Conservation (phyloP, 495 filamentous ascomycete species). For the Ramalina peruviana region DNA sequence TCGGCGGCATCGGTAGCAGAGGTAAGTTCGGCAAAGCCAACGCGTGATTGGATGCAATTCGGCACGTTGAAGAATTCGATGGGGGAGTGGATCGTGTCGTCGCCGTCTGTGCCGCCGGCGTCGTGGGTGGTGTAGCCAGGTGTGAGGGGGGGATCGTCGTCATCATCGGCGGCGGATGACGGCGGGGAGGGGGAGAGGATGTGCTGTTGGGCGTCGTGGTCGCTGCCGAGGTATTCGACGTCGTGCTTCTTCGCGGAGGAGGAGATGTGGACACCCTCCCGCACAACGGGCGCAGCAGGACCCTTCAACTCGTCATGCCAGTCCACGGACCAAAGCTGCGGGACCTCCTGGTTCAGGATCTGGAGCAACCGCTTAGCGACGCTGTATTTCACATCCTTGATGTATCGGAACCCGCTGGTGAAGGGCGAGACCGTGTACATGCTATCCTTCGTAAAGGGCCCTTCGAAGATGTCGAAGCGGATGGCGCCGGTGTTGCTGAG, state of each 20-base stretch:
- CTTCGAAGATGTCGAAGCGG: conserved; percentile 90
- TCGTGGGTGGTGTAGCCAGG: conserved; percentile 85
- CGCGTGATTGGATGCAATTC: conserved; percentile 61
- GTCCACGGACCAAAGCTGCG: conserved; percentile 33
- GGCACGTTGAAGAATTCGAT: conserved; percentile 66
- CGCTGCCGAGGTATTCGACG: neutral
- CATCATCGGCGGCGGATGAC: conserved; percentile 8
- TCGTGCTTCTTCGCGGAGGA: neutral
- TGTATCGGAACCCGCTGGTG: conserved; percentile 59
- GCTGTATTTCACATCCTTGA: conserved; percentile 65
- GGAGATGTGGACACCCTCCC: no score
- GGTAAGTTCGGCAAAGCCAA: conserved; percentile 28
- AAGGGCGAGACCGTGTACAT: conserved; percentile 83
- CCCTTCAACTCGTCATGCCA: neutral
- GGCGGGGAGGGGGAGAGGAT: conserved; percentile 15
- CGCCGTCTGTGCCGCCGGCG: conserved; percentile 72
- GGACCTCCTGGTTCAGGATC: conserved; percentile 58
- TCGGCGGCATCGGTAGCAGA: neutral
- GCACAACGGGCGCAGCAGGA: neutral
- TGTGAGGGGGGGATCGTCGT: conserved; percentile 28
- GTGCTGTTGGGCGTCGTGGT: neutral
- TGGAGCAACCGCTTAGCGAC: conserved; percentile 55
- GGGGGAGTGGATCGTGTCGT: conserved; percentile 71
- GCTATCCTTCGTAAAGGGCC: conserved; percentile 73
- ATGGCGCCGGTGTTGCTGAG: conserved; percentile 82